Base-by-base conservation (phyloP, 1,284 basidiomycete species). In the Ceratobasidium sp. region DNA sequence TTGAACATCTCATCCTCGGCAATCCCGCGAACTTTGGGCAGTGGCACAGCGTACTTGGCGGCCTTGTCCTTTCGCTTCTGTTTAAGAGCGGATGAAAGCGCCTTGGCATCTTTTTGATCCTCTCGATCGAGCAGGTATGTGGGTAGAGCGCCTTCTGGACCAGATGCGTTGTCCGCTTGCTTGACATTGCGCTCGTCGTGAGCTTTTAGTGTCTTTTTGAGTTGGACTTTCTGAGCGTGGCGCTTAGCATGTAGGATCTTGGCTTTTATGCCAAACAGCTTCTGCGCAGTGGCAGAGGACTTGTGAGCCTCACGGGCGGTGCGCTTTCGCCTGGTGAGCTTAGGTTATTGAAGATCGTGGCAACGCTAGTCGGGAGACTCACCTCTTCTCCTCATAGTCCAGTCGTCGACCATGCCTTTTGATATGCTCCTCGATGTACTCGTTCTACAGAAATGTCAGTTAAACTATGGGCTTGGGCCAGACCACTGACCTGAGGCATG, bases 1-100 rank as follows among this genome's bases (percentile, higher is more conserved):
- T 97, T 98, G 88, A 99, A 99, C 89, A 97, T 97, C 85, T 99
- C 97, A 79, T 99, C 97, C 81, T 99, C 97, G 21, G 97, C 96
- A 77, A 99, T 98, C 55, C 97, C 97, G 72, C 97, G 86, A 65
- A 99, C 97, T 82, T 97, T 97, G 60, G 97, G 97, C 75, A 99
- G 80, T 2, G 97, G 97, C 1, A 99, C 97, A 30, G 95, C 90
- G 83, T 95, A 99, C 82, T 97, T 97, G 30, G 97, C 97, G 1
- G 97, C 97, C 84, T 98, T 97, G 84, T 99, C 97, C 82, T 99
- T 99, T 79, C 97, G 89, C 81, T 96, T 94, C 83, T 99, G 96
- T 84, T 99, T 99, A 85, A 99, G 92, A 14, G 97, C 97, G 46
- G 91, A 91, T n/a, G 93, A 96, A 53, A 99, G 86, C 2, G 96